phyloP scores from a whole-genome alignment of 257 asterid genomes.

The Scutellaria barbata region DNA sequence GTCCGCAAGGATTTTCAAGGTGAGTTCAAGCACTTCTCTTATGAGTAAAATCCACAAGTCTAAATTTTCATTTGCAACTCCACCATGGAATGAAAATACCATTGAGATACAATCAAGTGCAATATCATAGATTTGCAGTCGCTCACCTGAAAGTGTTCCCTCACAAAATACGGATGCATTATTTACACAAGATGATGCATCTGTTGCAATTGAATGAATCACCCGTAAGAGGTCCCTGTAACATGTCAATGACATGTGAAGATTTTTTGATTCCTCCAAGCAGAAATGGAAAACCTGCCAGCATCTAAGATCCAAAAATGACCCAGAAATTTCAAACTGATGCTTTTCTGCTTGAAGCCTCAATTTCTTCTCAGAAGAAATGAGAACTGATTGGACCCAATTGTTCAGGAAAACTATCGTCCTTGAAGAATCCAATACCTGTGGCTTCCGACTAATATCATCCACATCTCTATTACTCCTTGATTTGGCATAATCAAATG shows the following conservation, averaged over 20 bases:
- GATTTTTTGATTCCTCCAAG: conserved; percentile 72
- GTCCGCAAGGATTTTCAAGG: conserved; percentile 45
- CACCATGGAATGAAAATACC: conserved; percentile 76
- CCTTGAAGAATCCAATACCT: conserved; percentile 68
- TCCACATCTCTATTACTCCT: conserved; percentile 38
- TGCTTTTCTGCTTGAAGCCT: conserved; percentile 41
- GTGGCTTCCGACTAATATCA: conserved; percentile 39
- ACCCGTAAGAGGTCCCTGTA: conserved; percentile 69
- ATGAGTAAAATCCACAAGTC: conserved; percentile 69
- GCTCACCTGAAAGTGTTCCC: conserved; percentile 43
- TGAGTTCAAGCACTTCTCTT: conserved; percentile 54
- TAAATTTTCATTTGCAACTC: conserved; percentile 69
- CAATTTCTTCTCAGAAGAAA: conserved; percentile 66
- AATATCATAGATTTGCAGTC: conserved; percentile 46
- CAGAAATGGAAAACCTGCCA: conserved; percentile 80
- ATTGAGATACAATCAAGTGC: conserved; percentile 63
- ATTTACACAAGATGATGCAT: conserved; percentile 44
- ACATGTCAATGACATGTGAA: conserved; percentile 53
- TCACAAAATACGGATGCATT: conserved; percentile 27
- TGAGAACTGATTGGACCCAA: conserved; percentile 74
- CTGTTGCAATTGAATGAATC: conserved; percentile 55
- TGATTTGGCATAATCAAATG: conserved; percentile 63
- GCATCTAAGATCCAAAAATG: conserved; percentile 66
- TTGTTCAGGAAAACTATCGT: conserved; percentile 57
- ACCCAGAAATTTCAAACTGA: conserved; percentile 45